Evolutionary conservation across 176 grass and related monocot species (phyloP).

Genomic region (Zizania latifolia): DNA sequence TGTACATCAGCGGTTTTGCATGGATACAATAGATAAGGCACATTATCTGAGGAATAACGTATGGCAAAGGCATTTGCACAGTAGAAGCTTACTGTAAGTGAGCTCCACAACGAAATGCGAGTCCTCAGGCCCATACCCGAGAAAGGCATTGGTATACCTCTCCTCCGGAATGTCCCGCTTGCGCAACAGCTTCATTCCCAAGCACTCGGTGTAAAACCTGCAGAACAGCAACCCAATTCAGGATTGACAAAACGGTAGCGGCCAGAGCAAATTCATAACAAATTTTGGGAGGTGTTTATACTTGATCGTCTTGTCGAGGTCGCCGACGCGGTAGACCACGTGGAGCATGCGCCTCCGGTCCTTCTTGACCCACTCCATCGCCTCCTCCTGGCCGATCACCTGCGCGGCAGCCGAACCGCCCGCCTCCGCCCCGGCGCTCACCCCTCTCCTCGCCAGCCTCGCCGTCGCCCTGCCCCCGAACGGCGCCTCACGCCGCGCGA

Average conservation of each 20-base stretch:
- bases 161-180: constrained; percentile 87
- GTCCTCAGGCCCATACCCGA: constrained; percentile 92
- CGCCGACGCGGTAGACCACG: constrained; percentile 91
- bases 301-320: constrained; percentile 96
- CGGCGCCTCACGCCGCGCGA: constrained; percentile 33
- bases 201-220: constrained; percentile 92
- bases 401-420: constrained; percentile 36
- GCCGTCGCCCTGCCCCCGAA: constrained; percentile 30
- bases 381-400: constrained; percentile 50
- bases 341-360: constrained; percentile 79
- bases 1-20: neutral
- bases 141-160: constrained; percentile 92
- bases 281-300: constrained; percentile 14
- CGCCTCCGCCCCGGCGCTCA: constrained; percentile 23
- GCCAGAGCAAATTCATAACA: neutral
- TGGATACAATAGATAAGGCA: neutral
- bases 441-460: constrained; percentile 40
- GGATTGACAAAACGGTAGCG: neutral
- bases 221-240: neutral
- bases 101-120: constrained; percentile 91
- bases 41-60: neutral
- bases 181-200: constrained; percentile 87
- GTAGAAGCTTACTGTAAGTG: constrained; percentile 74
- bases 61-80: neutral
- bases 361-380: constrained; percentile 74